Evolutionary conservation across 2,329 filamentous ascomycete genomes (phyloP).

Genomic region (Aphanoascus verrucosus): DNA sequence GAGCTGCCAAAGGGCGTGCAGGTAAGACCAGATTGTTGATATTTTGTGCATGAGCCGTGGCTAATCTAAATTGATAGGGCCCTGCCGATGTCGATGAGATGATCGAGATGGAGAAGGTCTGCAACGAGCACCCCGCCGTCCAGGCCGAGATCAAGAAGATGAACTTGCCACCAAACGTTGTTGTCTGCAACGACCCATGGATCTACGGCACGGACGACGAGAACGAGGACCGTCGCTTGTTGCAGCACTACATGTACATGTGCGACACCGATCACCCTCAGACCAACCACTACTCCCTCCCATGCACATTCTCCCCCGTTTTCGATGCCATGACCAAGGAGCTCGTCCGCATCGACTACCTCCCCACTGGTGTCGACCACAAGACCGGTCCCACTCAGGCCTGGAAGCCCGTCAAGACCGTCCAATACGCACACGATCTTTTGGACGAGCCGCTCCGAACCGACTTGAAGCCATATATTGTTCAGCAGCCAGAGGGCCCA

Average conservation of each 20-base stretch:
- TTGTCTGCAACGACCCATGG: constrained; percentile 54
- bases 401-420: constrained; percentile 45
- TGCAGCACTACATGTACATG: constrained; percentile 43
- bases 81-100: constrained; percentile 51
- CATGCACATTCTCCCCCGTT: constrained; percentile 56
- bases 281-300: constrained; percentile 58
- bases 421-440: constrained; percentile 51
- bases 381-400: constrained; percentile 46
- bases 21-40: constrained; percentile 21
- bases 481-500: constrained; percentile 54
- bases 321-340: constrained; percentile 52
- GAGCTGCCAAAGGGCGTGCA: constrained; percentile 40
- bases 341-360: constrained; percentile 56
- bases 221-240: constrained; percentile 31
- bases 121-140: constrained; percentile 46
- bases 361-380: constrained; percentile 57
- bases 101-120: constrained; percentile 46
- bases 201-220: constrained; percentile 49
- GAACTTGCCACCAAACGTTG: constrained; percentile 46
- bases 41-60: not conserved
- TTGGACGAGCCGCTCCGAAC: constrained; percentile 51
- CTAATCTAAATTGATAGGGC: constrained; percentile 33
- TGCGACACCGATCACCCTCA: constrained; percentile 53
- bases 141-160: constrained; percentile 50
- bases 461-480: constrained; percentile 54